Base-by-base conservation (phyloP, 2,329 filamentous ascomycete species). In the Tolypocladium inflatum region DNA sequence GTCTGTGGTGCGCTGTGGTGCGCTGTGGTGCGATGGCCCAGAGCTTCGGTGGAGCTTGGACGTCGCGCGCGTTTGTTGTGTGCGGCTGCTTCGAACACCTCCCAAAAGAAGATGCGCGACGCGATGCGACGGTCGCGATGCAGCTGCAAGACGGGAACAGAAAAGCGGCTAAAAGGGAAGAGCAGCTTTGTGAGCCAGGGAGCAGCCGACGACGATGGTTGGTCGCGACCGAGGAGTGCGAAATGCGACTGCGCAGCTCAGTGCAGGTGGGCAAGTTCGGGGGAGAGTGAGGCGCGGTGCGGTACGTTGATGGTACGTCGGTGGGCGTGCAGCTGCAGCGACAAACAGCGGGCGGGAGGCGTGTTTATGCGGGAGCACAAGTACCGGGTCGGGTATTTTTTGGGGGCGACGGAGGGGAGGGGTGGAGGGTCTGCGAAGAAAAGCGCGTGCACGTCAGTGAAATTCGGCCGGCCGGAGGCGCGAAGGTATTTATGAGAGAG, bases 401-500 rank as follows among this genome's bases (percentile, higher is more conserved):
- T 55, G 60, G 63, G 58, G 59, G 59, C 41, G 59, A 56, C 57
- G 60, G 60, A 55, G 63, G 63, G 64, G 63, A 62, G 66, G 58
- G 63, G 61, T 58, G 62, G 69, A 70, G 68, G 68, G 68, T 71
- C 72, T 73, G 70, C 67, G 71, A 73, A 68, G 71, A 70, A 75
- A 75, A 75, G 72, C 73, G 74, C 73, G 73, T 75, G 73, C 73
- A 76, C 72, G 73, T 75, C 73, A 73, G 71, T 75, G 65, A 70
- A 69, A 67, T 73, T 73, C 71, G 67, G 63, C 71, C 68, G 72
- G 71, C 71, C 67, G 74, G 73, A 73, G 73, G 73, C 73, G 73
- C 72, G 66, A 70, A 74, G 71, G 70, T 75, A 76, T 75, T 76
- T 76, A 76, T 76, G 73, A 75, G 73, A 68, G 72, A 72, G 66